phyloP scores from a whole-genome alignment of 192 early-diverging fungal genomes.

The Entrophospora sp. region DNA sequence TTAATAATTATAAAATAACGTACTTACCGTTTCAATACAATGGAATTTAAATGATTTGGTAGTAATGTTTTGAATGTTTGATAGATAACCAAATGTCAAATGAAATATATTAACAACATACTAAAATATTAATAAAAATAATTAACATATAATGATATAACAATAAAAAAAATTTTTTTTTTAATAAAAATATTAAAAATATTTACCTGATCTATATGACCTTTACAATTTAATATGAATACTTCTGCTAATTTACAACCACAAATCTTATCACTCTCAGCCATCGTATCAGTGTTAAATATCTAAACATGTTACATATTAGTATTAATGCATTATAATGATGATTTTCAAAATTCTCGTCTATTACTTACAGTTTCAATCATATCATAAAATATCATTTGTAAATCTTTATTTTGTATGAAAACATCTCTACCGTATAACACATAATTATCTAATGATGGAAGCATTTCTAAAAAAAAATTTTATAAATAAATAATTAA shows the following conservation, averaged over 20 bases:
- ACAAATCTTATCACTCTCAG: slow-evolving; percentile 70
- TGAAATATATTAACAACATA: slow-evolving; percentile 62
- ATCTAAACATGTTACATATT: too few relatives aligned
- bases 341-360: too few relatives aligned
- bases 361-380: slow-evolving; percentile 63
- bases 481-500: too few relatives aligned
- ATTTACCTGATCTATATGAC: slow-evolving; percentile 68
- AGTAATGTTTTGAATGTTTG: slow-evolving; percentile 50
- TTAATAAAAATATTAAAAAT: neutral
- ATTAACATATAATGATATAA: too few relatives aligned
- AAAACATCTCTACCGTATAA: slow-evolving; percentile 77
- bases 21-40: slow-evolving; percentile 57
- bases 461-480: slow-evolving; percentile 64
- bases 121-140: slow-evolving; percentile 27
- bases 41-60: slow-evolving; percentile 63
- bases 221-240: slow-evolving; percentile 75
- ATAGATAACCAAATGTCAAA: slow-evolving; percentile 57
- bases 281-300: slow-evolving; percentile 65
- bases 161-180: neutral
- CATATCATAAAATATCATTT: slow-evolving; percentile 73
- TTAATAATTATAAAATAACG: too few relatives aligned
- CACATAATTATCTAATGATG: slow-evolving; percentile 87
- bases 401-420: slow-evolving; percentile 53
- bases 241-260: slow-evolving; percentile 82
- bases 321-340: too few relatives aligned